Base-by-base conservation (phyloP, 257 asterid genomes). In the Nicotiana obtusifolia region DNA sequence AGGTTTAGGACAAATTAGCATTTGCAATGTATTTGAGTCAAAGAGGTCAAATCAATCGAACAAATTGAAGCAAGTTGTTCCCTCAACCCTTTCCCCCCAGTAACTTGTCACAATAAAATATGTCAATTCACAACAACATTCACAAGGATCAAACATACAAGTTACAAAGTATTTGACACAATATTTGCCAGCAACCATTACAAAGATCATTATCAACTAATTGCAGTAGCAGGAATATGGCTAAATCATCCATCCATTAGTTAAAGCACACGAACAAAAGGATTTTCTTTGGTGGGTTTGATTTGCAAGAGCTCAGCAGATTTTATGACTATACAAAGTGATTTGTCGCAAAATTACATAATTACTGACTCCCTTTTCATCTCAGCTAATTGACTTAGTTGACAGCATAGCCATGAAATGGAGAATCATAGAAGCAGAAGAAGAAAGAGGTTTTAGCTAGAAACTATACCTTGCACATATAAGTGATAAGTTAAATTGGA, bases 41-140 rank as follows among this genome's bases (percentile, higher is more conserved):
- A 7, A 73, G 61, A 73, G 79, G 79, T 73, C 79, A 73, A 73
- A 47, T 47, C 79, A 49, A 13, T 73, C 61, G 35, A 73, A 17
- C 61, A 47, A 73, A 73, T 20, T 47, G 49, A 73, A 73, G 79
- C 61, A 73, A 47, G 8, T 15, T 73, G 61, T 73, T 41, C 79
- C 41, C 60, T 24, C 15, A 41, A 5, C 35, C 59, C 22, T 19
- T 57, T 13, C 24, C 24, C 78, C 57, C 0, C 47, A 47, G 31
- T 47, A 24, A 47, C 57, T 44, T 41, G 44, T 71, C 16, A 24
- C 79, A 47, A 6, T 73, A 7, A 47, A 44, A 47, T 41, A 71
- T 44, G 61, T 71, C 22, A 73, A 73, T 52, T 47, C 37, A 71
- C 78, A 71, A 41, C 54, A 67, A 37, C 54, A 69, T 20, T 37